A percentile compares a stretch with the other conserved stretches of the same genome.
phyloP scores from a whole-genome alignment of 306 rosid species.

The Begonia loranthoides region DNA sequence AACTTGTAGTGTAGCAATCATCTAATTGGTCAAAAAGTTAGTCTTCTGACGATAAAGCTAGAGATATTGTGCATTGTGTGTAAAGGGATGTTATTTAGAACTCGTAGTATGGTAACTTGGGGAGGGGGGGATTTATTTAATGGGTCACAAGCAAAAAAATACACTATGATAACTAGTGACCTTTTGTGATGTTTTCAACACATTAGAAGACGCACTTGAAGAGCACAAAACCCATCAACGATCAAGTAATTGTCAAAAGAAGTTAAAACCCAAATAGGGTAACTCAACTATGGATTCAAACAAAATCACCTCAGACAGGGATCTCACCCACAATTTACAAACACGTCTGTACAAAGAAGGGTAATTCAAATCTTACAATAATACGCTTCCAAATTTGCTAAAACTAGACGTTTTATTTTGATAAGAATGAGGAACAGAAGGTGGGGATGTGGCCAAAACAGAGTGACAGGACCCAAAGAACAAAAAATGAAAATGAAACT shows the following conservation, averaged over 20 bases:
- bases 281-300: constrained; percentile 4
- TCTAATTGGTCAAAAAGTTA: too few relatives aligned
- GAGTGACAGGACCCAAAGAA: not conserved
- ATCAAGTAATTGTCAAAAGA: too few relatives aligned
- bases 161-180: too few relatives aligned
- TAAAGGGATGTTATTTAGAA: too few relatives aligned
- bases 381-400: not conserved
- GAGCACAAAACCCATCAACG: not conserved
- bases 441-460: not conserved
- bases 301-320: constrained; percentile 14
- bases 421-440: not conserved
- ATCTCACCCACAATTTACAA: constrained; percentile 9
- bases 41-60: too few relatives aligned
- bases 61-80: too few relatives aligned
- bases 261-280: too few relatives aligned
- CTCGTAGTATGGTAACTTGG: too few relatives aligned
- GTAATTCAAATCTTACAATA: not conserved
- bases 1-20: too few relatives aligned
- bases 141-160: too few relatives aligned
- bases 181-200: too few relatives aligned
- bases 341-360: constrained; percentile 4
- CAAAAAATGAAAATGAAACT: constrained; percentile 18
- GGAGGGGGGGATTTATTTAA: too few relatives aligned
- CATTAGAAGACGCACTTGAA: not conserved
- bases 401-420: not conserved